These are phyloP conservation scores for Colletotrichum sp. DNA, from an alignment of 2,329 filamentous ascomycete species.

Conservation along the genomic window DNA sequence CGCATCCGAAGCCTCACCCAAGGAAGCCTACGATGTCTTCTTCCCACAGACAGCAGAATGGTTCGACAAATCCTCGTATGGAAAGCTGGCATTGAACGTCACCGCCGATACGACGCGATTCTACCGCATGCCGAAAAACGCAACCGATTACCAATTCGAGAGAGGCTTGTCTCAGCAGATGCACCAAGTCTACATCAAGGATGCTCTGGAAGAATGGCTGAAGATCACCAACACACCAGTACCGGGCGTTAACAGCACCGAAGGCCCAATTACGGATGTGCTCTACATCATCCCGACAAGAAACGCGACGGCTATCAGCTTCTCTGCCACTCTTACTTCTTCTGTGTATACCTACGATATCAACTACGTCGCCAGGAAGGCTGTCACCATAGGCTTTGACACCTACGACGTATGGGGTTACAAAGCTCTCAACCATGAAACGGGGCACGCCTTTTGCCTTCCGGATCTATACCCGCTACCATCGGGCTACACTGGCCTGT, in stretches of 20 bases:
- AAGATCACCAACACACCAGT: constrained; percentile 10
- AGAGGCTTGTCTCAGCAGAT: constrained; percentile 28
- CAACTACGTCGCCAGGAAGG: constrained; percentile 30
- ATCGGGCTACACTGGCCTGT: constrained; percentile 28
- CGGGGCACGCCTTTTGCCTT: constrained; percentile 41
- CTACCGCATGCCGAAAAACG: constrained; percentile 28
- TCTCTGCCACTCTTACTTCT: constrained; percentile 29
- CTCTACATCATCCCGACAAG: constrained; percentile 33
- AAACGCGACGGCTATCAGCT: constrained; percentile 29
- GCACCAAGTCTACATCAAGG: constrained; percentile 32
- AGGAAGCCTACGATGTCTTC: background rate
- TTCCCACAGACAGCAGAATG: background rate
- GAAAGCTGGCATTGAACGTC: constrained; percentile 25
- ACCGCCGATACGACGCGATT: constrained; percentile 25
- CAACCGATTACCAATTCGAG: constrained; percentile 27
- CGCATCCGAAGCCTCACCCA: constrained; percentile 13
- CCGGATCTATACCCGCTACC: constrained; percentile 40
- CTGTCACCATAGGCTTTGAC: constrained; percentile 37
- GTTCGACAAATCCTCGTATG: constrained; percentile 18
- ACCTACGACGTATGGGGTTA: constrained; percentile 33
- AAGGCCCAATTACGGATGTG: constrained; percentile 24
- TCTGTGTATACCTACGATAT: constrained; percentile 26
- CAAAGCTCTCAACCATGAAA: constrained; percentile 41
- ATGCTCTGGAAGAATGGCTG: constrained; percentile 30
- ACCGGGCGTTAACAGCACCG: constrained; percentile 1